Conservation (phyloP, 495 filamentous ascomycete genomes). For the Penicillium dipodomyicola region DNA sequence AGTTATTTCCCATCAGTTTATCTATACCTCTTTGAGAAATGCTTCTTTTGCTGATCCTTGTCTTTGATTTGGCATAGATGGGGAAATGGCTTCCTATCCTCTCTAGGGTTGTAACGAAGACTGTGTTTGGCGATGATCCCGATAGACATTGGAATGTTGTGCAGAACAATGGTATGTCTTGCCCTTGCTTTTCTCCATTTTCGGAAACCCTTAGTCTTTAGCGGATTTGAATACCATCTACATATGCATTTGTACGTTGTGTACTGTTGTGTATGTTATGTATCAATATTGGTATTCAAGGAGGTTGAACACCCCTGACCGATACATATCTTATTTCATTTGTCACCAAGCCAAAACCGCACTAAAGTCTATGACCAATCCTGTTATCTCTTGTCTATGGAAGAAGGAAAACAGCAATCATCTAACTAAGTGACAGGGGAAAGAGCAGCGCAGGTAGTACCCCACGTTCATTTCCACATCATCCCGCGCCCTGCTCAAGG, state of each 20-base stretch:
- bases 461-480: constrained; percentile 89
- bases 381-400: background rate
- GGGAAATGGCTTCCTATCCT: constrained; percentile 73
- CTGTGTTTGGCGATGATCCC: constrained; percentile 37
- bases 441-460: constrained; percentile 84
- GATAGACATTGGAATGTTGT: constrained; percentile 72
- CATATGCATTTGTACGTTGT: background rate
- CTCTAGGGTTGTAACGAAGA: constrained; percentile 63
- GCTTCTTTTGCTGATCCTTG: constrained; percentile 5
- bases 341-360: too few relatives aligned
- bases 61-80: constrained; percentile 33
- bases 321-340: background rate
- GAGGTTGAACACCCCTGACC: constrained; percentile 1
- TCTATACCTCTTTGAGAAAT: background rate
- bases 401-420: background rate
- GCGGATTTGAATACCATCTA: background rate
- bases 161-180: constrained; percentile 79
- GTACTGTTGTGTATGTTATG: background rate
- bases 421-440: constrained; percentile 48
- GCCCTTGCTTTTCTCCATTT: constrained; percentile 6
- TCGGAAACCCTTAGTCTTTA: background rate
- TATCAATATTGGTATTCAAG: constrained; percentile 5
- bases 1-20: constrained; percentile 2
- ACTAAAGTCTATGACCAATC: background rate
- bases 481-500: constrained; percentile 63